phyloP scores from a whole-genome alignment of 352 stramenopile genomes.

The Phytophthora vignae region DNA sequence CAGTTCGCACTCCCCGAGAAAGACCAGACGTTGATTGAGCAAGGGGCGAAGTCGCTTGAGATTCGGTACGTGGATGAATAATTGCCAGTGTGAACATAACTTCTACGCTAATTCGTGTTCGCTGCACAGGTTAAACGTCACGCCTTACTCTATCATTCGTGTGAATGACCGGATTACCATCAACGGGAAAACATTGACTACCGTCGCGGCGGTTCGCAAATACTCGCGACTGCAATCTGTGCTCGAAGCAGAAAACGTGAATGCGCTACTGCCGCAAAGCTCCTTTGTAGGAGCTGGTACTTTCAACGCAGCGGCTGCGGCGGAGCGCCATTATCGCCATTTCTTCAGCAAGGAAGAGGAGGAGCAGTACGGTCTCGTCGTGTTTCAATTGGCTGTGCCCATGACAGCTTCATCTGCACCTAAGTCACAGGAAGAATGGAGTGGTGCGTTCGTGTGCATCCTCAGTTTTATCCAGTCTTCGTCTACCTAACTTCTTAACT shows the following conservation, averaged over 20 bases:
- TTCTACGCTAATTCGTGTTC: not conserved
- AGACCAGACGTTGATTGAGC: conserved; percentile 57
- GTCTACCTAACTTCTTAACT: conserved; percentile 6
- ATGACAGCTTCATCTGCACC: conserved; percentile 10
- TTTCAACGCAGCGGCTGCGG: conserved; percentile 36
- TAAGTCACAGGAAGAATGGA: conserved; percentile 63
- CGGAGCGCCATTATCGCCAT: conserved; percentile 60
- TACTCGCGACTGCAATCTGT: conserved; percentile 65
- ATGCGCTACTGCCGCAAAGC: conserved; percentile 49
- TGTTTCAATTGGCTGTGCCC: conserved; percentile 59
- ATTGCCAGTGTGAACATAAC: not conserved
- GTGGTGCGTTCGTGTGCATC: conserved; percentile 30
- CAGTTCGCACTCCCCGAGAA: conserved; percentile 55
- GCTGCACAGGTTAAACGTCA: conserved; percentile 56
- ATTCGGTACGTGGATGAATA: conserved; percentile 53
- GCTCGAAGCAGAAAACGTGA: conserved; percentile 62
- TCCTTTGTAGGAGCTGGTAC: conserved; percentile 25
- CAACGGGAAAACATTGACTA: conserved; percentile 54
- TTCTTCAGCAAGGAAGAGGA: conserved; percentile 74
- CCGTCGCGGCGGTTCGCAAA: conserved; percentile 62
- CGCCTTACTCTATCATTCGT: conserved; percentile 77
- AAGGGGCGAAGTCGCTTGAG: conserved; percentile 65
- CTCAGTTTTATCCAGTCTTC: not conserved
- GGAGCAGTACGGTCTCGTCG: conserved; percentile 55
- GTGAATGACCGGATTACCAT: conserved; percentile 72